Evolutionary conservation across 2,329 filamentous ascomycete species (phyloP), one percentile per base, ranked within the genome.

Genomic region (Ophiosphaerella narmari): DNA sequence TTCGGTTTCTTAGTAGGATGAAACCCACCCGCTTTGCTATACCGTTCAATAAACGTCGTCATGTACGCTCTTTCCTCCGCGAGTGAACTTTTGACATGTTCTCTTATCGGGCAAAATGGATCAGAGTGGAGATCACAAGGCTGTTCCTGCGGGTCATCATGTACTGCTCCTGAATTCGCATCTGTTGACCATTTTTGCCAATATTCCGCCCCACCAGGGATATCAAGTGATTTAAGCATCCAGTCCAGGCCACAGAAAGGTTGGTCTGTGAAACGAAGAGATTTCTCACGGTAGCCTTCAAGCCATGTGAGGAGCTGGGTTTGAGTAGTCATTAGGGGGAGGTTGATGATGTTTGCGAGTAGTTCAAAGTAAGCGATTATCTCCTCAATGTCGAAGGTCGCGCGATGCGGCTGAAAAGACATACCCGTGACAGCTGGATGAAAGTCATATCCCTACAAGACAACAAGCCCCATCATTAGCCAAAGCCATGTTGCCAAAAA

Each of bases 11-110:
- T 32, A 8, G 40, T 51, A 31, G 49, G 35, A 29, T 12, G n/a
- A 24, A 48, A 50, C 16, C 57, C 48, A 13, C 46, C 44, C 14
- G 42, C 49, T 6, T 14, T 29, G 7, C 33, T 36, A 40, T 57
- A 60, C 16, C 57, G 46, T 29, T 47, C 33, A 5, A 53, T 42
- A 32, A 57, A 55, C 14, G 13, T 34, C 14, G 24, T 24, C 42
- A 57, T 54, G 31, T 46, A 56, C 9, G 29, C 38, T 11, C 29
- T 47, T 13, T 49, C 49, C 9, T 7, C n/a, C 5, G n/a, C n/a
- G 7, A 44, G 34, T 0, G 14, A n/a, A 1, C 4, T 16, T 5
- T n/a, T 12, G 6, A 37, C 29, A 29, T 37, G 42, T 8, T 4
- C 2, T 16, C 7, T 35, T 7, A 37, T 26, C 13, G 21, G 33